Evolutionary conservation across 2,329 filamentous ascomycete genomes (phyloP).

Genomic region (Mycosphaerella sp.): DNA sequence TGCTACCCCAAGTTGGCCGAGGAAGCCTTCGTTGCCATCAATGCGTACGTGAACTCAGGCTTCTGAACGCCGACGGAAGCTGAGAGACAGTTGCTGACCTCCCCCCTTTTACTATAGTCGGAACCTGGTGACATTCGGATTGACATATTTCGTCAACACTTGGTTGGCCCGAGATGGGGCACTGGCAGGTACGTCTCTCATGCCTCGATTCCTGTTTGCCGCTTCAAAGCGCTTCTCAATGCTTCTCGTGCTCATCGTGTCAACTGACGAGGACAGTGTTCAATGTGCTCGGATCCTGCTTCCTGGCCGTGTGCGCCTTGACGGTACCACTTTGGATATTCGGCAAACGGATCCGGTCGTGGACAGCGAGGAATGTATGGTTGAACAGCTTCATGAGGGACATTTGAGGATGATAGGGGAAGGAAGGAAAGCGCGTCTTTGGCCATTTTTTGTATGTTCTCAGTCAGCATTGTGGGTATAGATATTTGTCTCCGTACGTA

Average conservation of each 20-base stretch:
- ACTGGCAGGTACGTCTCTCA: conserved; percentile 16
- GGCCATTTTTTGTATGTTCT: too few relatives aligned
- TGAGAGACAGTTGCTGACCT: too few relatives aligned
- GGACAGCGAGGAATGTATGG: conserved; percentile 39
- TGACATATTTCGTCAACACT: conserved; percentile 38
- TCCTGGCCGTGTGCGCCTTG: conserved; percentile 42
- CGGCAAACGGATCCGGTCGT: conserved; percentile 44
- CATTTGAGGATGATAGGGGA: conserved; percentile 4
- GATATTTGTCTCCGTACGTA: too few relatives aligned
- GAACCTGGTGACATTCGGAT: conserved; percentile 44
- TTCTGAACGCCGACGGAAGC: too few relatives aligned
- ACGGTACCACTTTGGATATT: conserved; percentile 48
- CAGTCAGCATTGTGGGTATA: too few relatives aligned
- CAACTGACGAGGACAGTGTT: conserved; percentile 13
- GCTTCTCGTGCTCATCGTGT: too few relatives aligned
- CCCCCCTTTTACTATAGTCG: conserved; percentile 18
- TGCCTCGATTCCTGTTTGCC: neutral
- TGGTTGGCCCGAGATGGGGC: conserved; percentile 31
- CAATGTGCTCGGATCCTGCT: conserved; percentile 14
- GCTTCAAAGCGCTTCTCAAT: too few relatives aligned
- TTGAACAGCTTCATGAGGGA: conserved; percentile 31
- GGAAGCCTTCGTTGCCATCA: conserved; percentile 50
- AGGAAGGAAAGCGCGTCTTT: too few relatives aligned
- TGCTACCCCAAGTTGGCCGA: conserved; percentile 43
- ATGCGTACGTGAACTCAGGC: conserved; percentile 28